Percentiles rank a stretch among this genome's conserved stretches.
Evolutionary conservation across 306 rosid species (phyloP).

Genomic region (Chamaecrista fasciculata): DNA sequence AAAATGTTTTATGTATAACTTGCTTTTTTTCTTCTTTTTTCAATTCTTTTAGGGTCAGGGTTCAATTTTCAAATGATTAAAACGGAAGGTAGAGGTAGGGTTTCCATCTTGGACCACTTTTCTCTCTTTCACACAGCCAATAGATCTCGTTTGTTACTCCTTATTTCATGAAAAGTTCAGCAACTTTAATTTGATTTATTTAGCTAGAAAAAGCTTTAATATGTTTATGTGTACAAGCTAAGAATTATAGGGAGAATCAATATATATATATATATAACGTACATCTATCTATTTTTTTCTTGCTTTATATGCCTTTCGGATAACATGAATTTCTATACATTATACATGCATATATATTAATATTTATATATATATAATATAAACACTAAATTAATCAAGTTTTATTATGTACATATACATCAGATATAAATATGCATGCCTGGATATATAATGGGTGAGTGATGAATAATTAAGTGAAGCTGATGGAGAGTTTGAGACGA

Average conservation of each 20-base stretch:
- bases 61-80: conserved; percentile 32
- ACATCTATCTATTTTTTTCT: not conserved
- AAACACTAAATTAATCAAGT: conserved; percentile 33
- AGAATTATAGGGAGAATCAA: not conserved
- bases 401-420: too few species aligned
- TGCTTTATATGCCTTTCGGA: not conserved
- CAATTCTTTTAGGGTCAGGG: not conserved
- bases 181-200: not conserved
- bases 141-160: conserved; percentile 8
- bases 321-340: not conserved
- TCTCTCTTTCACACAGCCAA: conserved; percentile 28
- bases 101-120: conserved; percentile 35
- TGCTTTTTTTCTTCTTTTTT: not conserved
- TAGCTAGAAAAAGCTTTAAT: not conserved
- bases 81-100: conserved; percentile 41
- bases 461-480: too few species aligned
- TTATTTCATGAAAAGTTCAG: not conserved
- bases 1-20: not conserved
- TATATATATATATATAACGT: not conserved
- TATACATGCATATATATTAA: too few species aligned
- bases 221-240: not conserved
- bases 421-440: too few species aligned
- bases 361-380: too few species aligned
- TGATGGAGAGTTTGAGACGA: too few species aligned
- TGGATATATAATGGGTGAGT: too few species aligned